Conservation (phyloP, 139 green algal species). For the Tetradesmus lagerheimii region DNA sequence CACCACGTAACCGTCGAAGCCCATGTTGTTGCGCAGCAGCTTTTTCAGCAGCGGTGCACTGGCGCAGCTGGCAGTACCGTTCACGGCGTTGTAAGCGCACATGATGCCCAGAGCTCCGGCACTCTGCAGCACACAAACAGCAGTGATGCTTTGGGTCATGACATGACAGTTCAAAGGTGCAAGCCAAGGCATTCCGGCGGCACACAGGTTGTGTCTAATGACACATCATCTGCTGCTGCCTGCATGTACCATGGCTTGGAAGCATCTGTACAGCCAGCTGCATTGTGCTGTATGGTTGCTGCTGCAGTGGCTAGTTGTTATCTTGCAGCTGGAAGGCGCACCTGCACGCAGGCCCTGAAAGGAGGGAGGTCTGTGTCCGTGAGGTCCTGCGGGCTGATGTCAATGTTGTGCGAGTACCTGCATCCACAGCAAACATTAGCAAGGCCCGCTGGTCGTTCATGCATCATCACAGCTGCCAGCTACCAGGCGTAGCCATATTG, state of each 20-base stretch:
- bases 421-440: background rate
- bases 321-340: background rate
- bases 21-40: slow-evolving; percentile 14
- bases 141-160: background rate
- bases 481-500: no score
- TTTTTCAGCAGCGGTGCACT: slow-evolving; percentile 1
- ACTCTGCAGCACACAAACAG: background rate
- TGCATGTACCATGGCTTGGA: no score
- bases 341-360: slow-evolving; percentile 43
- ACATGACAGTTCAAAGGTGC: background rate
- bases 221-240: background rate
- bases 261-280: background rate
- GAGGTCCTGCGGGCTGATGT: slow-evolving; percentile 32
- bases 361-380: slow-evolving; percentile 45
- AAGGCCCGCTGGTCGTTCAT: no score
- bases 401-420: slow-evolving; percentile 34
- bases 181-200: no score
- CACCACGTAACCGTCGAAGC: slow-evolving; percentile 47
- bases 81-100: slow-evolving; percentile 49
- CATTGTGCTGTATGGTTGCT: background rate
- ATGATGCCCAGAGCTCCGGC: slow-evolving; percentile 33
- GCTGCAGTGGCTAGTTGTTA: background rate
- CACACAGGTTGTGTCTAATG: no score
- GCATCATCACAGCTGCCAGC: no score
- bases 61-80: slow-evolving; percentile 30